Base-by-base conservation (phyloP, 345 rosid genomes). In the Nephelium lappaceum region DNA sequence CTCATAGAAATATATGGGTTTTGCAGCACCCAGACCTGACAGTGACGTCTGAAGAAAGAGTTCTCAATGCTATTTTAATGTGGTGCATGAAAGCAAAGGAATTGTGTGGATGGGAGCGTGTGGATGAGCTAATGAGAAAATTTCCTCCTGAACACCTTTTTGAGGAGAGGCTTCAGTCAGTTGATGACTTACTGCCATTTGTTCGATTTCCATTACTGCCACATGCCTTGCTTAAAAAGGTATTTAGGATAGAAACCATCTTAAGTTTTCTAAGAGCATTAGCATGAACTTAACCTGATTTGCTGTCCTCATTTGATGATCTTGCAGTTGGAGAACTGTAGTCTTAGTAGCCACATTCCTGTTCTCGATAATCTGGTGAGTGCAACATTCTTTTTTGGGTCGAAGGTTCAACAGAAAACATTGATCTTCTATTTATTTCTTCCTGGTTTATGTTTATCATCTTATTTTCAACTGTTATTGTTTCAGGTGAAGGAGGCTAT, bases 21-120 rank as follows among this genome's bases (percentile, higher is more conserved):
- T 86, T 83, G 88, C 98, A 93, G 98, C 98, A 91, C 84, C 92
- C 89, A 74, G 98, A 94, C 83, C 84, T 96, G 77, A 94, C 98
- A 1, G 98, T 94, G 81, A 96, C 95, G 76, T 92, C 98, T 11
- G 98, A 96, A 81, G 99, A 94, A 81, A 91, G 89, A 85, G 89
- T 94, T 85, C 91, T 96, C 62, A 84, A 89, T 88, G 95, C 97
- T 82, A 92, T 94, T 78, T 79, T 96, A 76, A 91, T 90, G 96
- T 96, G 99, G 98, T 83, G 89, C 92, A 85, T 88, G 85, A 85
- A 92, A 79, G 88, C 95, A 75, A 85, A 85, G 83, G 92, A 86
- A 72, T 82, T 79, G 24, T 84, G 67, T 74, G 87, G 93, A 75
- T 94, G 98, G 98, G 94, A 93, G 83, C 84, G 61, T 66, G 84